Percentiles rank a stretch among this genome's conserved stretches.
phyloP scores from a whole-genome alignment of 495 filamentous ascomycete species.

The Immersiella caudata region DNA sequence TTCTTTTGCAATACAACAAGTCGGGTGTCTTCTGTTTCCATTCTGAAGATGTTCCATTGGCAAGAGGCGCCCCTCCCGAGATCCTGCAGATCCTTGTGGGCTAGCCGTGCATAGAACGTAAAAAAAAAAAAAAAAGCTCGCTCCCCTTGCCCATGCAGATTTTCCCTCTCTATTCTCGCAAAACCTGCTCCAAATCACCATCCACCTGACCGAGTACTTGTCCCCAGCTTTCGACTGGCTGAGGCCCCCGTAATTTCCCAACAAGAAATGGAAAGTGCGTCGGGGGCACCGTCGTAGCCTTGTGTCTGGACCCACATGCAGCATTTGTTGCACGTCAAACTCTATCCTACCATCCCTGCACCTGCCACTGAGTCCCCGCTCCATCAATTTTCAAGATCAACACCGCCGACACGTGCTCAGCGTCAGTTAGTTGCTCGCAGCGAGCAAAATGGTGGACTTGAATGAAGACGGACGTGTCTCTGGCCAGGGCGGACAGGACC shows the following conservation, averaged over 20 bases:
- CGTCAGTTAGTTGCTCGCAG: background rate
- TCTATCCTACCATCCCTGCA: background rate
- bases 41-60: no score
- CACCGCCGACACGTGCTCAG: background rate
- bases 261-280: background rate
- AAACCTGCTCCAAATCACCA: no score
- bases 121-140: no score
- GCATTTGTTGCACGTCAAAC: background rate
- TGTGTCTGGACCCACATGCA: background rate
- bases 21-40: no score
- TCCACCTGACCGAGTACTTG: no score
- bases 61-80: no score
- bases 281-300: background rate
- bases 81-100: no score
- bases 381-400: background rate
- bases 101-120: no score
- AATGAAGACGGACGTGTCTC: background rate
- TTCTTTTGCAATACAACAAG: no score
- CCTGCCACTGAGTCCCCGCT: background rate
- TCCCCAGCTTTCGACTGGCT: background rate
- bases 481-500: background rate
- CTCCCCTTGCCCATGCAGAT: no score
- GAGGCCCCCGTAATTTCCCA: background rate
- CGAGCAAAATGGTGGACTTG: background rate
- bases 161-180: no score